These are phyloP conservation scores for Lipomyces yamadae DNA, from an alignment of 805 yeast species.

Conservation along the genomic window DNA sequence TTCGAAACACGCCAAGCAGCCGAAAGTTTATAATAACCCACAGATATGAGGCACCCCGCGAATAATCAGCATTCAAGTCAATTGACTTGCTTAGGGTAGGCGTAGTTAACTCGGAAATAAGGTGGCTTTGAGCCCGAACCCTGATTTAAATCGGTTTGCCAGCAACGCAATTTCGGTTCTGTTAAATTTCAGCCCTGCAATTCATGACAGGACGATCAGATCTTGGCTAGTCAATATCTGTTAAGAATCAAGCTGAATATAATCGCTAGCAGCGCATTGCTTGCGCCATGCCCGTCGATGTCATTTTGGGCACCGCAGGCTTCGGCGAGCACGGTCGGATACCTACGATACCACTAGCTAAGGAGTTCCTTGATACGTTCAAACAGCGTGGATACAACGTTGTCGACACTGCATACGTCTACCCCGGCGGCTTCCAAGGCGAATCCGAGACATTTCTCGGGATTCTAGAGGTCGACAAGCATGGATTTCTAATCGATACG, in stretches of 20 bases:
- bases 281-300: conserved; percentile 22
- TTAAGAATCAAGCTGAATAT: neutral
- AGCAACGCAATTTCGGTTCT: neutral
- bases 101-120: no score
- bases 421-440: conserved; percentile 35
- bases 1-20: no score
- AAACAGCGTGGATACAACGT: conserved; percentile 19
- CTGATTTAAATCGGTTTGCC: neutral
- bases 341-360: conserved; percentile 28
- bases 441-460: conserved; percentile 35
- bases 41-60: no score
- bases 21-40: no score
- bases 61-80: no score
- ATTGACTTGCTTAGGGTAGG: no score
- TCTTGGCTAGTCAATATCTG: neutral
- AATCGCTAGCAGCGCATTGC: conserved; percentile 2
- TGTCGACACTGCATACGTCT: conserved; percentile 34
- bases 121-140: neutral
- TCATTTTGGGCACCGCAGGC: conserved; percentile 38
- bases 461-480: conserved; percentile 13
- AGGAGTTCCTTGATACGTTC: conserved; percentile 30
- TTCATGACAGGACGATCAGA: neutral
- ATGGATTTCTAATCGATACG: conserved; percentile 31
- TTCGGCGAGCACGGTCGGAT: conserved; percentile 36
- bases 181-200: neutral